Conservation (phyloP, 2,329 filamentous ascomycete genomes). For the Xylaria sp. region DNA sequence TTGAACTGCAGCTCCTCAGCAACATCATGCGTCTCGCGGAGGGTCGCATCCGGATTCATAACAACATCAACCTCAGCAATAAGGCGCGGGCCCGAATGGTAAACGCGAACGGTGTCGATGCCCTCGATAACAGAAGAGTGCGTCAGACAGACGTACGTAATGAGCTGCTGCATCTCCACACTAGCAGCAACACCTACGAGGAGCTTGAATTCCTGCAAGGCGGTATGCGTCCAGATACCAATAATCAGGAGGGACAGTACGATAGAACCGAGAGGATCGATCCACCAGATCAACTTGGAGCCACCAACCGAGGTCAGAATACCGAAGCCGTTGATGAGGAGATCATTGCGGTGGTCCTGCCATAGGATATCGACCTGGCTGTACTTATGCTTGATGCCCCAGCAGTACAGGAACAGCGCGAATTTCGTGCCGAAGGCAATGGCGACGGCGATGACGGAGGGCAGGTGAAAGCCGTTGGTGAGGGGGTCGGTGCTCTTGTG, state of each 20-base stretch:
- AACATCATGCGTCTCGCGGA: slow-evolving; percentile 86
- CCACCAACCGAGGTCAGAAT: slow-evolving; percentile 91
- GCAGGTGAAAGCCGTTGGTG: slow-evolving; percentile 74
- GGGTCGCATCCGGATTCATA: slow-evolving; percentile 76
- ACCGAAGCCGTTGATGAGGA: slow-evolving; percentile 95
- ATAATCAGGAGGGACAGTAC: slow-evolving; percentile 80
- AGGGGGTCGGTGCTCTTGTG: slow-evolving; percentile 50
- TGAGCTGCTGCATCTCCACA: slow-evolving; percentile 85
- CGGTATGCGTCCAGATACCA: slow-evolving; percentile 81
- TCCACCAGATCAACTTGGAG: slow-evolving; percentile 88
- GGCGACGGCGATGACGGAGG: slow-evolving; percentile 83
- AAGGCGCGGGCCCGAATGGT: slow-evolving; percentile 85
- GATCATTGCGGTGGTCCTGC: slow-evolving; percentile 96
- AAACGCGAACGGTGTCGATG: slow-evolving; percentile 94
- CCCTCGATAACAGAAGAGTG: slow-evolving; percentile 81
- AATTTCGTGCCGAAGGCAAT: slow-evolving; percentile 88
- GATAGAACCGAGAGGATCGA: slow-evolving; percentile 92
- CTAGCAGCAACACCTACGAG: slow-evolving; percentile 89
- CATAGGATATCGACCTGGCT: slow-evolving; percentile 90
- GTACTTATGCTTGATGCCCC: slow-evolving; percentile 87
- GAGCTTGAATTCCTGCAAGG: slow-evolving; percentile 87
- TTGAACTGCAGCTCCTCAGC: slow-evolving; percentile 95
- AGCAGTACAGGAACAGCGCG: slow-evolving; percentile 87
- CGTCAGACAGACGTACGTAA: slow-evolving; percentile 95
- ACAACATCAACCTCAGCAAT: slow-evolving; percentile 97